Base-by-base conservation (phyloP, 805 yeast species). In the Ogataea pignaliae region DNA sequence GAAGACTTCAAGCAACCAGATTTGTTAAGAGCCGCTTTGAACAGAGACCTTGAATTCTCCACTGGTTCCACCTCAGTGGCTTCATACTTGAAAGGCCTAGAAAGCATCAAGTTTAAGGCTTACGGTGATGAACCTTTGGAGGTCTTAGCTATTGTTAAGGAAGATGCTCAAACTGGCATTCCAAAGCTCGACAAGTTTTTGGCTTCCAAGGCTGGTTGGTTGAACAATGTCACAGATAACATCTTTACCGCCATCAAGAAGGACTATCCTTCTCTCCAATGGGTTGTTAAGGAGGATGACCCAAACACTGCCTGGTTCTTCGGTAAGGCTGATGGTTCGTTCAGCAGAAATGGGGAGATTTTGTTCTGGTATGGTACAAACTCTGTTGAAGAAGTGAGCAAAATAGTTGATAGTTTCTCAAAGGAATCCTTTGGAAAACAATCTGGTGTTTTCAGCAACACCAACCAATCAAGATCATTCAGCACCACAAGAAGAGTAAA, bases 61-160 rank as follows among this genome's bases (percentile, higher is more conserved):
- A 69, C 85, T 34, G 90, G 90, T 42, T 73, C 77, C 52, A 70
- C 76, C 41, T 80, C 89, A 12, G 93, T 85, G 37, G 93, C 96
- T 26, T 75, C 88, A 3, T 90, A 90, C 65, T 73, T 91, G 63
- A 80, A 83, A 64, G 72, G 75, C 36, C 78, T 91, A 55, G 89
- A 85, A 63, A 64, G 68, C 11, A 56, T 72, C 18, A 58, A 70
- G 9, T 86, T 88, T 71, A 82, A 80, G 60, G 81, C 91, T 16
- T 89, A 88, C 60, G 93, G 96, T 43, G 99, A 93, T 67, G 98
- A 91, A 64, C 97, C 97, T 26, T 75, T 89, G 55, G 98, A 93
- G 58, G 97, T 89, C 2, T 72, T 93, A 54, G 96, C 98, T 12
- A 83, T 93, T 54, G 93, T 93, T 16, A 74, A 73, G 43, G 75